Percentiles rank a stretch among this genome's conserved stretches.
Conservation (phyloP, 1,284 basidiomycete species). For the Albatrellus sp. region DNA sequence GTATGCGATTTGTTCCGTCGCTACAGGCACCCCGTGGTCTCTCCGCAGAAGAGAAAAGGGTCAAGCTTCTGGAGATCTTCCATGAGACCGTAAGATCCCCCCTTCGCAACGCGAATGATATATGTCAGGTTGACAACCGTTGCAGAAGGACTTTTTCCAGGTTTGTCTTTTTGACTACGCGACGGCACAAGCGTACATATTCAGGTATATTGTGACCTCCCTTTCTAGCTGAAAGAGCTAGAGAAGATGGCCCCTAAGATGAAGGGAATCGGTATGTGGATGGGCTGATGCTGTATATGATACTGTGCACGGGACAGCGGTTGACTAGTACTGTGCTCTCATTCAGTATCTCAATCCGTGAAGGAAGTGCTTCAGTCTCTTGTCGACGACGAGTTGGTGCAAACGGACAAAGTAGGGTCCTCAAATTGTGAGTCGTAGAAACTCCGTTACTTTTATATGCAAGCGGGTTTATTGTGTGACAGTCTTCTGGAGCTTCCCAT, state of each 20-base stretch:
- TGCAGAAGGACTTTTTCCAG: conserved; percentile 79
- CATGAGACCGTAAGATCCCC: conserved; percentile 65
- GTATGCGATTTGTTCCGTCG: neutral
- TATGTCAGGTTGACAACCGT: neutral
- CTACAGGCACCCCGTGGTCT: conserved; percentile 65
- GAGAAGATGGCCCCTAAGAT: conserved; percentile 76
- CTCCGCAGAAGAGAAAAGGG: conserved; percentile 70
- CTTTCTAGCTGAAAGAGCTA: conserved; percentile 70
- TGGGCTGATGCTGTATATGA: no score
- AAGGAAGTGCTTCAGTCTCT: conserved; percentile 82
- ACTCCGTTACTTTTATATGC: conserved; percentile 13
- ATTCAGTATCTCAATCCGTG: conserved; percentile 69
- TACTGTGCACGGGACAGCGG: neutral
- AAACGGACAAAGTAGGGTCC: conserved; percentile 81
- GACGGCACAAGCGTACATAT: neutral
- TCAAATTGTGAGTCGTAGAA: conserved; percentile 61
- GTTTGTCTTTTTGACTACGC: conserved; percentile 19
- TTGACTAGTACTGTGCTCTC: no score
- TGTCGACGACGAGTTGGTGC: conserved; percentile 73
- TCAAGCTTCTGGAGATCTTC: conserved; percentile 77
- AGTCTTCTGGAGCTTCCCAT: conserved; percentile 93
- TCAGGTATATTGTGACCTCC: neutral
- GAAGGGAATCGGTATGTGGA: conserved; percentile 69
- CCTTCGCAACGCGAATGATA: neutral
- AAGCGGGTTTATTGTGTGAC: conserved; percentile 5